These are phyloP conservation scores for Bodo saltans DNA, from an alignment of 78 protist genomes.

Conservation along the genomic window DNA sequence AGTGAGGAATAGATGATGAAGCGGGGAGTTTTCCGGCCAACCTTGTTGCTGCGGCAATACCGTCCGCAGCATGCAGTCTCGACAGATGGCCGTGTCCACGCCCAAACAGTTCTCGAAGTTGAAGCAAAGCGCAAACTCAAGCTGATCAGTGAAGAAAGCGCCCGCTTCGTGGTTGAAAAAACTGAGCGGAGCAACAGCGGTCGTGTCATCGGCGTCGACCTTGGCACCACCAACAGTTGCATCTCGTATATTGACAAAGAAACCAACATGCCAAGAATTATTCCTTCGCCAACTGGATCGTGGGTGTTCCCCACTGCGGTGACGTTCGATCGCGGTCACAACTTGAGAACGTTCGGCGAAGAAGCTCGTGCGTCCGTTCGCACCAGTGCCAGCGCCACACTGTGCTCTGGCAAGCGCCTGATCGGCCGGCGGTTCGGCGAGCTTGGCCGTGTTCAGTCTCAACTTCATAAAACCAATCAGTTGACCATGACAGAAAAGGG, in stretches of 20 bases:
- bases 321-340: not conserved
- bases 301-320: not conserved
- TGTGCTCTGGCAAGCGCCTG: not conserved
- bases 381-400: not conserved
- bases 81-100: too few species aligned
- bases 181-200: too few species aligned
- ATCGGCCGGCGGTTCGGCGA: not conserved
- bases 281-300: not conserved
- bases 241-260: slow-evolving; percentile 51
- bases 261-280: not conserved
- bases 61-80: too few species aligned
- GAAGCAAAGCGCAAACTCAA: too few species aligned
- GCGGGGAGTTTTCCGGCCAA: too few species aligned
- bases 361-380: not conserved
- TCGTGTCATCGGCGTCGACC: slow-evolving; percentile 97
- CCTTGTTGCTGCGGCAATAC: too few species aligned
- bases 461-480: not conserved
- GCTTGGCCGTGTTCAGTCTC: not conserved
- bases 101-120: too few species aligned
- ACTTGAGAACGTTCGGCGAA: not conserved
- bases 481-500: not conserved
- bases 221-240: slow-evolving; percentile 98
- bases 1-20: too few species aligned
- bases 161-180: too few species aligned
- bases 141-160: too few species aligned